A percentile compares a stretch with the other conserved stretches of the same genome.
phyloP scores from a whole-genome alignment of 306 rosid genomes.

The Benincasa hispida region DNA sequence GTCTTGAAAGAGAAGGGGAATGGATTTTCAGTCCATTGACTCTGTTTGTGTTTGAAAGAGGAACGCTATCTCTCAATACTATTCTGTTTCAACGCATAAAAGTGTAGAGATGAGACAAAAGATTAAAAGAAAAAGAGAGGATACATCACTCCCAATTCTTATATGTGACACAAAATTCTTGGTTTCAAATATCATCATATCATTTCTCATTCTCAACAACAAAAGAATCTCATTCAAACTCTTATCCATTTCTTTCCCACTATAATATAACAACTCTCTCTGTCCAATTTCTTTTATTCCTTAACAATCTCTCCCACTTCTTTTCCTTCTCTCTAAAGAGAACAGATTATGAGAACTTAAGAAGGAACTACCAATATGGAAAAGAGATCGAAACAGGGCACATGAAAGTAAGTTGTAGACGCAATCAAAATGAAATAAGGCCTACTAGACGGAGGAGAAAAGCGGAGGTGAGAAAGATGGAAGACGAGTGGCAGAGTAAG shows the following conservation, averaged over 20 bases:
- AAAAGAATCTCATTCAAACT: not conserved
- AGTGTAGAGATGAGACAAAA: constrained; percentile 1
- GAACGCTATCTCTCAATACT: not conserved
- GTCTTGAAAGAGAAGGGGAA: not conserved
- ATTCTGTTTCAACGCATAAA: not conserved
- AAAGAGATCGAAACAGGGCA: no score
- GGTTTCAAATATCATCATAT: not conserved
- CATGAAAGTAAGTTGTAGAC: no score
- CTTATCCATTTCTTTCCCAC: not conserved
- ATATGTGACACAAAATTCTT: not conserved
- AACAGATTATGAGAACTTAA: no score
- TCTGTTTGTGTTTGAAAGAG: not conserved
- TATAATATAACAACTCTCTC: not conserved
- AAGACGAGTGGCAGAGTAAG: no score
- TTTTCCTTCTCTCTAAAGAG: not conserved
- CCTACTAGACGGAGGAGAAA: no score
- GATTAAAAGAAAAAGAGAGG: not conserved
- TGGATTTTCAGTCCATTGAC: not conserved
- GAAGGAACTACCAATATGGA: no score
- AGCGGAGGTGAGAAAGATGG: no score
- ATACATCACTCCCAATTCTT: not conserved
- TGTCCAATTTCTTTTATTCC: constrained; percentile 5
- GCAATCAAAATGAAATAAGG: no score
- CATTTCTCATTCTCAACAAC: not conserved
- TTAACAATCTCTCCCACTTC: no score